Conservation (phyloP, 768 basidiomycete species). For the Podaxis sp. region DNA sequence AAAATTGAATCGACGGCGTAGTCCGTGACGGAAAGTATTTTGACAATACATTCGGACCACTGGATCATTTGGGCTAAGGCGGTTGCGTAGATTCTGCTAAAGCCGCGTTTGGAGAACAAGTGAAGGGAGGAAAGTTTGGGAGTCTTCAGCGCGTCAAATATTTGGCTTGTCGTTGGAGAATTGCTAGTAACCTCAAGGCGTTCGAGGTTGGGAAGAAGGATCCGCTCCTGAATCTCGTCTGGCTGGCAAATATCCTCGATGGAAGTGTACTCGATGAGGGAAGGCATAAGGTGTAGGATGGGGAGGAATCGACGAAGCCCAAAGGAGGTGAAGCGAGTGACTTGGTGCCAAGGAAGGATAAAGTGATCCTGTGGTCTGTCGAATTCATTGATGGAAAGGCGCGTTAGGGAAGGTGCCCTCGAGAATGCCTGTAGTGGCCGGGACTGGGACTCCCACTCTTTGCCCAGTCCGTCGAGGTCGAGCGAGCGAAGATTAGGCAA, state of each 20-base stretch:
- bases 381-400: slow-evolving; percentile 1
- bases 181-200: slow-evolving; percentile 3
- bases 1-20: slow-evolving; percentile 4
- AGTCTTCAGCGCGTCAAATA: background rate
- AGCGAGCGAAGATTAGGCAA: background rate
- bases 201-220: slow-evolving; percentile 3
- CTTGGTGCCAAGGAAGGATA: slow-evolving; percentile 8
- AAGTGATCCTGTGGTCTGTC: background rate
- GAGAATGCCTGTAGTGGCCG: slow-evolving; percentile 8
- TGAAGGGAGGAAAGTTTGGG: slow-evolving; percentile 4
- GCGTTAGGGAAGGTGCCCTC: background rate
- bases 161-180: slow-evolving; percentile 9
- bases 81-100: slow-evolving; percentile 11
- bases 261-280: background rate
- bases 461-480: background rate
- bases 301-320: slow-evolving; percentile 8
- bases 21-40: slow-evolving; percentile 2
- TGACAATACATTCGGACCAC: background rate
- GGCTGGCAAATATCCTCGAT: background rate
- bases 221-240: slow-evolving; percentile 7
- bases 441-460: slow-evolving; percentile 1
- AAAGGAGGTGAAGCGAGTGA: slow-evolving; percentile 7
- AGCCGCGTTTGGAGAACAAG: slow-evolving; percentile 1
- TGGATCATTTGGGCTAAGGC: slow-evolving; percentile 4
- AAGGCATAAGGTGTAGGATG: slow-evolving; percentile 8